A percentile compares a stretch with the other conserved stretches of the same genome.
Conservation (phyloP, 106 monocot species). For the Allium fistulosum region DNA sequence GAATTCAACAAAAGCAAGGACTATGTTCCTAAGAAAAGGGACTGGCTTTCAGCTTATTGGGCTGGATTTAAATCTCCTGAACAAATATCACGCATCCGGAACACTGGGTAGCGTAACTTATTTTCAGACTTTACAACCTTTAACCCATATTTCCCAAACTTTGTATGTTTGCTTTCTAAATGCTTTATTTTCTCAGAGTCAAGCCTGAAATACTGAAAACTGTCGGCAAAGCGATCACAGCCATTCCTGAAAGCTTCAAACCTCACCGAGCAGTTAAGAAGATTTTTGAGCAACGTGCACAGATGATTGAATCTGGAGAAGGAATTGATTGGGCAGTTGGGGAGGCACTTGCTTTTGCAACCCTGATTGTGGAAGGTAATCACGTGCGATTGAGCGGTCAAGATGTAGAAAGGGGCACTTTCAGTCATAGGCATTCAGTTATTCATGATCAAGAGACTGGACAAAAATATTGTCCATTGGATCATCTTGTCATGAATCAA, state of each 20-base stretch:
- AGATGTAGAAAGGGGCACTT: conserved; percentile 98
- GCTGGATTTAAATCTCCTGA: conserved; percentile 95
- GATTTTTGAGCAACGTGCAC: conserved; percentile 68
- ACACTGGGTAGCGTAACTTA: conserved; percentile 64
- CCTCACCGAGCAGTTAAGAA: conserved; percentile 72
- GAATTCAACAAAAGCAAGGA: conserved; percentile 86
- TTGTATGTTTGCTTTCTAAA: no score
- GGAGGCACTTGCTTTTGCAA: conserved; percentile 97
- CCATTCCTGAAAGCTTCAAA: conserved; percentile 80
- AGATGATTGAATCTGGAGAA: conserved; percentile 85
- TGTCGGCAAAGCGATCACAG: conserved; percentile 79
- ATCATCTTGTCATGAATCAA: conserved; percentile 74
- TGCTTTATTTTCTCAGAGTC: conserved; percentile 37
- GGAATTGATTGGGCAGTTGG: conserved; percentile 94
- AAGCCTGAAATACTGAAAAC: conserved; percentile 86
- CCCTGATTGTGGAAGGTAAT: conserved; percentile 85
- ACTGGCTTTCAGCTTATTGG: conserved; percentile 97
- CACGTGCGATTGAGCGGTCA: conserved; percentile 97
- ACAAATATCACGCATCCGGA: conserved; percentile 82
- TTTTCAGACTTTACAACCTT: neutral
- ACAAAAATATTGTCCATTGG: conserved; percentile 64
- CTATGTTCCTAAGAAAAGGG: conserved; percentile 74
- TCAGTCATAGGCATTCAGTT: conserved; percentile 88
- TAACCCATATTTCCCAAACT: neutral
- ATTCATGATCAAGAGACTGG: conserved; percentile 88